Evolutionary conservation across 2,329 filamentous ascomycete species (phyloP).

Genomic region (Phyllosticta paracitricarpa): DNA sequence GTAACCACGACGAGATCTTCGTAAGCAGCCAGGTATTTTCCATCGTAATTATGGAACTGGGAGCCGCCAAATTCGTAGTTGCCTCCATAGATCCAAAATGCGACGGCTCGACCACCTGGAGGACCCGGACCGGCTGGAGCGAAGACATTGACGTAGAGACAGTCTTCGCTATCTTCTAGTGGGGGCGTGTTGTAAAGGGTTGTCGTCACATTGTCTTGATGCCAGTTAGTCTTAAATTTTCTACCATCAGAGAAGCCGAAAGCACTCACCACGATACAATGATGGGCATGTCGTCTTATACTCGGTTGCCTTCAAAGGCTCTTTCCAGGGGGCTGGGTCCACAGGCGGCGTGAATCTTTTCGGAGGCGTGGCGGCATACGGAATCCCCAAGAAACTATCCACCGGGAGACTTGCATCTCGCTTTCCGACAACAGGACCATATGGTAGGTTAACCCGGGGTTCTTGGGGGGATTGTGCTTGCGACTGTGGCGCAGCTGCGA

Average conservation of each 20-base stretch:
- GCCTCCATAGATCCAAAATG: background rate
- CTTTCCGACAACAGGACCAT: background rate
- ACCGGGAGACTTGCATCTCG: background rate
- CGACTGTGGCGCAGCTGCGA: background rate
- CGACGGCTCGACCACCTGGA: background rate
- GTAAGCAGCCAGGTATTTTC: background rate
- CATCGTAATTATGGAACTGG: background rate
- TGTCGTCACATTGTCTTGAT: background rate
- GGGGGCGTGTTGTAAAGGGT: background rate
- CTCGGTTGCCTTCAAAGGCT: background rate
- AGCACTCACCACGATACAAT: background rate
- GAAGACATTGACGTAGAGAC: background rate
- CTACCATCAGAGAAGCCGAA: background rate
- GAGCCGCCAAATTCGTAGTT: background rate
- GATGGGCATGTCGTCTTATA: background rate
- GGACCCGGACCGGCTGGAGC: background rate
- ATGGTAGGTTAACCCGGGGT: background rate
- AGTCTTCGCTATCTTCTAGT: background rate
- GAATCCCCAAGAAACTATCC: background rate
- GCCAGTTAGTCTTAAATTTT: background rate
- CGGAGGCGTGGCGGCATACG: background rate
- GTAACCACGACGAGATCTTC: background rate
- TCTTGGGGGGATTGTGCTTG: background rate
- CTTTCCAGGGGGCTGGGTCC: background rate
- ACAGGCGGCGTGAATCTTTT: background rate